phyloP scores from a whole-genome alignment of 1,139 yeast genomes.

The Zygoascus sp. region DNA sequence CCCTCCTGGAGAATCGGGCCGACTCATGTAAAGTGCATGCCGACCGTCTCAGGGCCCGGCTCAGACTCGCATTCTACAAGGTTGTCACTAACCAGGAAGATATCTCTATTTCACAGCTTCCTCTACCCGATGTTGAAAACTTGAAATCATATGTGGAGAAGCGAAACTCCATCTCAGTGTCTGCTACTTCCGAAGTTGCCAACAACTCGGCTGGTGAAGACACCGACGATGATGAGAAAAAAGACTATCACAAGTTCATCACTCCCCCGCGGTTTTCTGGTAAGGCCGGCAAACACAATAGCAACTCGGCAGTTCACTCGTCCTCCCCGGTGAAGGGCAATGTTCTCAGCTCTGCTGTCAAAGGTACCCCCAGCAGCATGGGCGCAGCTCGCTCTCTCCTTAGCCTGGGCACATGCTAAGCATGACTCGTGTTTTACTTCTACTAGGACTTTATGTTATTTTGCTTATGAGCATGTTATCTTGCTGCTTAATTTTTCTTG shows the following conservation, averaged over 20 bases:
- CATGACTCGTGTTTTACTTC: background rate
- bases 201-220: conserved; percentile 1
- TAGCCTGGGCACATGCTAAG: conserved; percentile 35
- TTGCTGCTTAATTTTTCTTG: conserved; percentile 1
- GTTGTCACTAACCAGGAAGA: conserved; percentile 53
- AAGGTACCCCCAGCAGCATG: conserved; percentile 43
- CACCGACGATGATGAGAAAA: conserved; percentile 9
- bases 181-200: too few relatives aligned
- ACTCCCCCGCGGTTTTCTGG: conserved; percentile 10
- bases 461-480: background rate
- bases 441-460: background rate
- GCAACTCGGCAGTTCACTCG: conserved; percentile 9
- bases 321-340: conserved; percentile 16
- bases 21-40: conserved; percentile 17
- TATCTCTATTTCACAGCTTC: conserved; percentile 34
- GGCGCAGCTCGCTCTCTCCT: conserved; percentile 47
- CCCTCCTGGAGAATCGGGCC: conserved; percentile 3
- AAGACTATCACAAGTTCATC: conserved; percentile 6
- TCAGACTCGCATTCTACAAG: conserved; percentile 76
- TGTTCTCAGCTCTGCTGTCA: conserved; percentile 22
- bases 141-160: conserved; percentile 5
- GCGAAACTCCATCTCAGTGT: conserved; percentile 1
- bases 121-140: conserved; percentile 19
- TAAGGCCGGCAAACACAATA: background rate
- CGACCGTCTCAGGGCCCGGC: conserved; percentile 40